Evolutionary conservation across 2,329 filamentous ascomycete species (phyloP).

Genomic region (Pseudocercospora cruenta): DNA sequence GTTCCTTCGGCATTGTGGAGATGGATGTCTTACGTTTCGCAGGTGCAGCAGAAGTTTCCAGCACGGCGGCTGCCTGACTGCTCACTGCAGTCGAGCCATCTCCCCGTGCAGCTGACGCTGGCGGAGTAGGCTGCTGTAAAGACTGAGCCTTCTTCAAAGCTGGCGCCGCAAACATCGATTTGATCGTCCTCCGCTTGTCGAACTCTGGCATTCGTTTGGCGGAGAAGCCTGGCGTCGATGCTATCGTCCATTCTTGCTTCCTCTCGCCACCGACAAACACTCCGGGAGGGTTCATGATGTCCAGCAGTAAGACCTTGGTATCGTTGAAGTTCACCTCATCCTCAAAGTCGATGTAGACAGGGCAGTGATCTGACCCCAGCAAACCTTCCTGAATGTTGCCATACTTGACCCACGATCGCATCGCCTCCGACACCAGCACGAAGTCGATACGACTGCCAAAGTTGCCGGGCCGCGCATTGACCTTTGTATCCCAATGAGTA

Average conservation of each 20-base stretch:
- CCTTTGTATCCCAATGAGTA: slow-evolving; percentile 94
- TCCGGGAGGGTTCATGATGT: slow-evolving; percentile 77
- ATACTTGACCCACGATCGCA: slow-evolving; percentile 77
- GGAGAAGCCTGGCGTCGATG: slow-evolving; percentile 72
- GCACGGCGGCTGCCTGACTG: background rate
- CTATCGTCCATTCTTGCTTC: slow-evolving; percentile 66
- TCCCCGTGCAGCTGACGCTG: background rate
- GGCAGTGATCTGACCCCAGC: slow-evolving; percentile 94
- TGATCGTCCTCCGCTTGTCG: slow-evolving; percentile 79
- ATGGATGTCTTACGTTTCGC: slow-evolving; percentile 43
- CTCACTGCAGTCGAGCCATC: background rate
- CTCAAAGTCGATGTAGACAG: slow-evolving; percentile 77
- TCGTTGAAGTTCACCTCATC: slow-evolving; percentile 59
- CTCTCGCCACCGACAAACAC: slow-evolving; percentile 71
- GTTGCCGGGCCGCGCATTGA: slow-evolving; percentile 94
- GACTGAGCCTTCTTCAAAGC: slow-evolving; percentile 49
- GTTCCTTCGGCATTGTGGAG: slow-evolving; percentile 29
- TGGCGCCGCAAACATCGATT: slow-evolving; percentile 77
- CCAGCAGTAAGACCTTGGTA: slow-evolving; percentile 57
- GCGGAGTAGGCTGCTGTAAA: slow-evolving; percentile 12
- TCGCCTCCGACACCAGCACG: slow-evolving; percentile 76
- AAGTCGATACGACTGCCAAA: slow-evolving; percentile 94
- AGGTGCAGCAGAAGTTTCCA: slow-evolving; percentile 11
- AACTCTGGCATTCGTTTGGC: slow-evolving; percentile 88
- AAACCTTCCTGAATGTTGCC: slow-evolving; percentile 91